These are phyloP conservation scores for Diaporthe velutina DNA, from an alignment of 2,329 filamentous ascomycete genomes.

Conservation along the genomic window DNA sequence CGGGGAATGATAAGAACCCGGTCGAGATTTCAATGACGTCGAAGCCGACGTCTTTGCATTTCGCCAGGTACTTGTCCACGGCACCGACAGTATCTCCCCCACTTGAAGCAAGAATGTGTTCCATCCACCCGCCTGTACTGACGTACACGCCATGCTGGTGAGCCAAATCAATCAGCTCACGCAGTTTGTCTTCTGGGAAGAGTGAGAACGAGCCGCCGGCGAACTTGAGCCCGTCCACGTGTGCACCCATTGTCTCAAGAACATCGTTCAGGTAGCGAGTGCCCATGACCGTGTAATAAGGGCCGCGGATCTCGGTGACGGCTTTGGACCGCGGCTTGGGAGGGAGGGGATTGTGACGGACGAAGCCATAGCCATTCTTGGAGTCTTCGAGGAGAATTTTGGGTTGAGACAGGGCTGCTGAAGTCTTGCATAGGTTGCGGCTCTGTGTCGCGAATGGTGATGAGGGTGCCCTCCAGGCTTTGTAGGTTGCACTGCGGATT, in stretches of 20 bases:
- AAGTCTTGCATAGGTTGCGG: neutral
- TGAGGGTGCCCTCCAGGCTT: neutral
- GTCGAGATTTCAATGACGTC: conserved; percentile 67
- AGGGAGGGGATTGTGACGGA: conserved; percentile 61
- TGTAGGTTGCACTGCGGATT: neutral
- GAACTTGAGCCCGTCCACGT: conserved; percentile 69
- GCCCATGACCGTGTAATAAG: conserved; percentile 68
- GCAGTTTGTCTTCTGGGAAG: conserved; percentile 58
- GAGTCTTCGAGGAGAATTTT: neutral
- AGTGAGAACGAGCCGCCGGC: conserved; percentile 65
- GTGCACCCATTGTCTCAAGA: conserved; percentile 66
- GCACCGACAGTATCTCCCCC: conserved; percentile 43
- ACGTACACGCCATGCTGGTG: conserved; percentile 64
- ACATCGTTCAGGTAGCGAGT: conserved; percentile 65
- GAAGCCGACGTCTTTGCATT: conserved; percentile 66
- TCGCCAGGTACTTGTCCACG: conserved; percentile 64
- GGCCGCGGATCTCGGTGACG: conserved; percentile 68
- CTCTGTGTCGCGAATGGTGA: neutral
- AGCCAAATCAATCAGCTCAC: conserved; percentile 62
- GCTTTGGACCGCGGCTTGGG: conserved; percentile 62
- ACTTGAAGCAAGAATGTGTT: conserved; percentile 59
- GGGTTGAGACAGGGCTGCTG: neutral
- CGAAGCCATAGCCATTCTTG: conserved; percentile 61
- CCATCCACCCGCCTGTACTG: conserved; percentile 68
- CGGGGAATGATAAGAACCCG: conserved; percentile 66